Evolutionary conservation across 129 eudicot species (phyloP), one percentile per base, ranked within the genome.

Genomic region (Rutidosis leptorrhynchoides): DNA sequence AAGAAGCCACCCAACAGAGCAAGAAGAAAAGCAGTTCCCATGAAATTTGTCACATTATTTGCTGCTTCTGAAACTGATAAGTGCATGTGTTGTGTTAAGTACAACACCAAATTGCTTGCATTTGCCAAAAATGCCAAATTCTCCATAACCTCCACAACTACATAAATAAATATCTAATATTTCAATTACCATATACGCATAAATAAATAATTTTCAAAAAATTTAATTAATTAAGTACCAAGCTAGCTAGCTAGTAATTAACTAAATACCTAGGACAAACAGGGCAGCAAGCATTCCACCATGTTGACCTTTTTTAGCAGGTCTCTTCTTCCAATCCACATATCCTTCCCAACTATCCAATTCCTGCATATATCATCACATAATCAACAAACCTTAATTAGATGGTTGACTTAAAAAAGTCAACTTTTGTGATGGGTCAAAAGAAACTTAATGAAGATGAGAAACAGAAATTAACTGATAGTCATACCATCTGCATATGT

Each of bases 1-100:
- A 88, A 70, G 79, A 91, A 88, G 71, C 98, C 98, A 56, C 98
- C 98, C 30, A 91, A 83, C 20, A 91, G 90, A 46, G 98, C 96
- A 6, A 88, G 85, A 27, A 91, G 84, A 62, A 87, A 91, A 59
- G 98, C 98, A 12, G 98, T 87, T 17, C 96, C 98, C 96, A 91
- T 88, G 80, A 91, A 91, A 76, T 91, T 74, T 29, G 98, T 91
- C 73, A 91, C 96, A 45, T 84, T 73, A 56, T 91, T 91, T 6
- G 98, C 82, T 14, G 96, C 71, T 58, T 71, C 69, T 57, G 96
- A 71, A 14, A 88, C 90, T 0, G 83, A 69, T 51, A 83, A 85
- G 79, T 88, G 90, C 98, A 91, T 91, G 86, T 79, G 68, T 25
- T 88, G 49, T 63, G 64, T 60, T 32, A 91, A 45, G 72, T 91